Evolutionary conservation across 305 asterid genomes (phyloP), one percentile per base, ranked within the genome.

Genomic region (Plantago coronopus): DNA sequence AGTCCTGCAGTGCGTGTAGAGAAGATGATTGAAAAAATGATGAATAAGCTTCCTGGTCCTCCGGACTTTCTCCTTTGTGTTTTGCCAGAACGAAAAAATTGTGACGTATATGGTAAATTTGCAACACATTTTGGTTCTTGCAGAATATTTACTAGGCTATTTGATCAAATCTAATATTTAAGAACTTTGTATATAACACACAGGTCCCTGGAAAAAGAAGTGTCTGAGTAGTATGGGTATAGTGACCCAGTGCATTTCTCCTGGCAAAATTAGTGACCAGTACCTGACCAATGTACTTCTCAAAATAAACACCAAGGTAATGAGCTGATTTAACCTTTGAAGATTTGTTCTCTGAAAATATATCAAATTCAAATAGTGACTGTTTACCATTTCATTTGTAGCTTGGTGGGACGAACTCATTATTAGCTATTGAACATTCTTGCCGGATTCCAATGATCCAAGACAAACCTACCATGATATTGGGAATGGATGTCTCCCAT

Each of bases 151-250:
- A 49, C 16, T 15, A 59, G 40, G 31, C 37, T 21, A 14, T 68
- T 31, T 44, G n/a, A 27, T 22, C 25, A 54, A 34, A 20, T 19
- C 65, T 65, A 42, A 25, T 59, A 62, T 54, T 38, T 53, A 53
- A 57, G 46, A 67, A 62, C 27, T 57, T 57, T 67, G 62, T 59
- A 15, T 68, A 61, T 17, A n/a, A 71, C 61, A 54, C 64, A 21
- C 65, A 91, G 98, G 98, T 23, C 98, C 98, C 67, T 91, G 98
- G 98, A 91, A 91, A 85, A 86, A 76, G 80, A 86, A 78, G 73
- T 76, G 84, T 65, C 75, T 91, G 60, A 57, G 84, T 70, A 83
- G 76, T 67, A 37, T 77, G 76, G 98, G 96, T 65, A 75, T 91
- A 66, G 81, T 78, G 69, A 82, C 84, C 56, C 98, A 91, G 74